phyloP scores from a whole-genome alignment of 2,329 filamentous ascomycete species.

The Stemphylium lycopersici region DNA sequence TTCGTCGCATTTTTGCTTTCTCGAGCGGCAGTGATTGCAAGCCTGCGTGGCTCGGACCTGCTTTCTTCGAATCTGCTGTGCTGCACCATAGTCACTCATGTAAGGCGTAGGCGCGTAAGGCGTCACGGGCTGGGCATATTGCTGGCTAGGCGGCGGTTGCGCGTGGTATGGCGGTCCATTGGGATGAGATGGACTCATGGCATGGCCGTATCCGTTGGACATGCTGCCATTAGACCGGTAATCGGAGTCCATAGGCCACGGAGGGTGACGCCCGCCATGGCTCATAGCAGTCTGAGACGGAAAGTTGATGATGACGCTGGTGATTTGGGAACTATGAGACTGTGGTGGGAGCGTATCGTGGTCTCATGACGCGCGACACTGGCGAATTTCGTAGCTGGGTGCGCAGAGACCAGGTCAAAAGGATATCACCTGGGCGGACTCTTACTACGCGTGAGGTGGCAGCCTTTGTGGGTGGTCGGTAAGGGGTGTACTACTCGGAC shows the following conservation, averaged over 20 bases:
- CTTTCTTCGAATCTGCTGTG: conserved; percentile 40
- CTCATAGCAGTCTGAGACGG: too few species aligned
- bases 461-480: too few species aligned
- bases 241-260: conserved; percentile 32
- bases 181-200: conserved; percentile 40
- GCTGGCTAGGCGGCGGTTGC: conserved; percentile 35
- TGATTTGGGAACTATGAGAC: too few species aligned
- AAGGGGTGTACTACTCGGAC: too few species aligned
- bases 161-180: conserved; percentile 41
- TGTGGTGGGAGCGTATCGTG: too few species aligned
- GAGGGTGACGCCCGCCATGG: too few species aligned
- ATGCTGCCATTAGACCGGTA: conserved; percentile 42
- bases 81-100: conserved; percentile 37
- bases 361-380: too few species aligned
- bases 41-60: conserved; percentile 62
- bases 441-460: too few species aligned
- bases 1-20: conserved; percentile 53
- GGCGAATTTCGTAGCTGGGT: too few species aligned
- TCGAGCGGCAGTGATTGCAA: conserved; percentile 61
- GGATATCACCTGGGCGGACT: too few species aligned
- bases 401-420: too few species aligned
- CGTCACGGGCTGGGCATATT: conserved; percentile 37
- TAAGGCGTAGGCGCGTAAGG: conserved; percentile 37
- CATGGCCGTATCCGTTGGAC: conserved; percentile 40
- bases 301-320: too few species aligned